A percentile compares a stretch with the other conserved stretches of the same genome.
Conservation (phyloP, 345 rosid genomes). For the Cardamine occulta region DNA sequence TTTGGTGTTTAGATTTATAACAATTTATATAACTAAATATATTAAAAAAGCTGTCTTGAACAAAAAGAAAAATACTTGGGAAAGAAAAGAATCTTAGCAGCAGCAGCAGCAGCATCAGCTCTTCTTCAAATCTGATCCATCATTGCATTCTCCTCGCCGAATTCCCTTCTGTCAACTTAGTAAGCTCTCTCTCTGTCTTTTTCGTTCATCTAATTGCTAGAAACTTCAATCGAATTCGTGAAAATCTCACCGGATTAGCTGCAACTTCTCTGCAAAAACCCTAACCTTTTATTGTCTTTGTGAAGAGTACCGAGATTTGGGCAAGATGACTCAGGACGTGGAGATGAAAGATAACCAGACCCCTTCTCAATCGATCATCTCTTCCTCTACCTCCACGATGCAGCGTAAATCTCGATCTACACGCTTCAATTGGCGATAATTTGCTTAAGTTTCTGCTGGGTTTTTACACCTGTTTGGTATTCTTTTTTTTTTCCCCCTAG, state of each 20-base stretch:
- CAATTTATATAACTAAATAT: fast-evolving
- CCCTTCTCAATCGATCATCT: slow-evolving; percentile 55
- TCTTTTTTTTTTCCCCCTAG: slow-evolving; percentile 35
- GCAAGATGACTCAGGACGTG: slow-evolving; percentile 77
- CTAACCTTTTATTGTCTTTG: slow-evolving; percentile 10
- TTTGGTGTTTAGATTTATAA: fast-evolving
- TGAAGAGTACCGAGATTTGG: slow-evolving; percentile 19
- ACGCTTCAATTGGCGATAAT: background rate
- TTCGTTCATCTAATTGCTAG: background rate
- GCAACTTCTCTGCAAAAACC: slow-evolving; percentile 22
- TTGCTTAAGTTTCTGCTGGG: background rate
- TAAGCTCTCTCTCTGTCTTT: slow-evolving; percentile 7
- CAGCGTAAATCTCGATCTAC: slow-evolving; percentile 42
- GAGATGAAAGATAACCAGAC: slow-evolving; percentile 79
- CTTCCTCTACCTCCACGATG: slow-evolving; percentile 65
- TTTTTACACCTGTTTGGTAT: slow-evolving; percentile 2
- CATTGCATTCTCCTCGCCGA: slow-evolving; percentile 9
- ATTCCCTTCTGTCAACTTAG: background rate
- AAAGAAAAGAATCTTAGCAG: slow-evolving; percentile 14
- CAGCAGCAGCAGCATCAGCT: background rate
- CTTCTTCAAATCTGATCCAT: slow-evolving; percentile 29
- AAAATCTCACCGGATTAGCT: background rate
- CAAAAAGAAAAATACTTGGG: slow-evolving; percentile 48
- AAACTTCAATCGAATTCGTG: background rate
- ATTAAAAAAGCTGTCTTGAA: slow-evolving; percentile 39